A percentile compares a stretch with the other conserved stretches of the same genome.
Evolutionary conservation across 2,329 filamentous ascomycete genomes (phyloP).

Genomic region (Ophiostoma triangulosporum): DNA sequence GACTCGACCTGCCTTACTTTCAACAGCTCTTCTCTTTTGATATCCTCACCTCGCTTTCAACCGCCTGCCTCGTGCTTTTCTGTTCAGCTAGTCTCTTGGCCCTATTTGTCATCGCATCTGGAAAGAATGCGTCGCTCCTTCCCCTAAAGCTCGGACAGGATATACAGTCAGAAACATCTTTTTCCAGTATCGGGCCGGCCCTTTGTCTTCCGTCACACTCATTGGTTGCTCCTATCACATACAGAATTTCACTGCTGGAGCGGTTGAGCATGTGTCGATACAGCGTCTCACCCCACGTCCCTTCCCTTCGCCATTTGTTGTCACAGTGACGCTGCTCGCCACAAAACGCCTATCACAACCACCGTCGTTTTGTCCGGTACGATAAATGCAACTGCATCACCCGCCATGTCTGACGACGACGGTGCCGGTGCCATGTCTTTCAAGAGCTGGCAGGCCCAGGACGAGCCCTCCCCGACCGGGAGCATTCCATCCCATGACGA

Average conservation of each 20-base stretch:
- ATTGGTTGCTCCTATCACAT: background rate
- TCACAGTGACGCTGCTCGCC: background rate
- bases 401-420: conserved; percentile 11
- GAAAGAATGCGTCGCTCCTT: background rate
- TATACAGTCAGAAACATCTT: background rate
- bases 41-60: background rate
- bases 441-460: conserved; percentile 10
- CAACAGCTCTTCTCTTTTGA: background rate
- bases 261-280: background rate
- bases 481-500: conserved; percentile 6
- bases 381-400: conserved; percentile 6
- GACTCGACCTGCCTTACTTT: no score
- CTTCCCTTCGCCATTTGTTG: background rate
- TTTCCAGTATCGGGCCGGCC: background rate
- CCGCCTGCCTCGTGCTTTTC: background rate
- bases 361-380: background rate
- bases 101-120: background rate
- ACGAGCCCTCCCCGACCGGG: conserved; percentile 2
- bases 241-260: background rate
- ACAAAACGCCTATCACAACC: no score
- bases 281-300: background rate
- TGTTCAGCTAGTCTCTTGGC: background rate
- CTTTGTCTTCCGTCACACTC: background rate
- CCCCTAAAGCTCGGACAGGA: background rate
- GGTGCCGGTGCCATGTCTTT: conserved; percentile 3